Evolutionary conservation across 2,329 filamentous ascomycete species (phyloP).

Genomic region (Trichoderma sp.): DNA sequence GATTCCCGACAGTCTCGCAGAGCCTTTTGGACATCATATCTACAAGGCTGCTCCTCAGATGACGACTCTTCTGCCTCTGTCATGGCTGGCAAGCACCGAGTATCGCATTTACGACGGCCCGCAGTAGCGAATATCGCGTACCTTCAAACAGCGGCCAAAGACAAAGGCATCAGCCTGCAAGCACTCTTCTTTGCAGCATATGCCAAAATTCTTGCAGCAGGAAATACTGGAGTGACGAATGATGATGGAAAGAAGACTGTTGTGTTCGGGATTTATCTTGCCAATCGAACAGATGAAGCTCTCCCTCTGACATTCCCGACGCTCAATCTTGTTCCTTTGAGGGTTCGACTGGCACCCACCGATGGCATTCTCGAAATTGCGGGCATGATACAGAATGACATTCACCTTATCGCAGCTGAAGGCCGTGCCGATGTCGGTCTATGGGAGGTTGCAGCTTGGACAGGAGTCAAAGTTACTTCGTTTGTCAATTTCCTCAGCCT

Average conservation of each 20-base stretch:
- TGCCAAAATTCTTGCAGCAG: constrained; percentile 43
- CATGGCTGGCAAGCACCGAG: constrained; percentile 21
- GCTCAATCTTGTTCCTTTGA: constrained; percentile 73
- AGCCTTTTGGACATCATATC: constrained; percentile 44
- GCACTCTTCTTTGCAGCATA: constrained; percentile 72
- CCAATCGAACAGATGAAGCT: constrained; percentile 63
- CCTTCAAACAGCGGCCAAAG: constrained; percentile 38
- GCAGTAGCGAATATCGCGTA: constrained; percentile 41
- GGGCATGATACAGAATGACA: constrained; percentile 61
- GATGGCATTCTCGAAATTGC: constrained; percentile 51
- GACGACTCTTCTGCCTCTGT: background rate
- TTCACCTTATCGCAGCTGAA: constrained; percentile 56
- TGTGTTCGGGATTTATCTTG: constrained; percentile 77
- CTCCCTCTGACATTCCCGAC: constrained; percentile 61
- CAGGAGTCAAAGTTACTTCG: constrained; percentile 63
- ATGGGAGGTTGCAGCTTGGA: constrained; percentile 73
- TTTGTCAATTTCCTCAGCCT: constrained; percentile 80
- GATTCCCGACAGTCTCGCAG: constrained; percentile 23
- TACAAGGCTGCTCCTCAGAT: constrained; percentile 25
- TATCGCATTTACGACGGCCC: constrained; percentile 43
- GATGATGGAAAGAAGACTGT: constrained; percentile 31
- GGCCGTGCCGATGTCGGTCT: constrained; percentile 58
- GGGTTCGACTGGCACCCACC: constrained; percentile 40
- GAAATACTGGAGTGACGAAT: constrained; percentile 4
- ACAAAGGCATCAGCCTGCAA: constrained; percentile 64